phyloP scores from a whole-genome alignment of 352 stramenopile species.

The Phytophthora crassamura region DNA sequence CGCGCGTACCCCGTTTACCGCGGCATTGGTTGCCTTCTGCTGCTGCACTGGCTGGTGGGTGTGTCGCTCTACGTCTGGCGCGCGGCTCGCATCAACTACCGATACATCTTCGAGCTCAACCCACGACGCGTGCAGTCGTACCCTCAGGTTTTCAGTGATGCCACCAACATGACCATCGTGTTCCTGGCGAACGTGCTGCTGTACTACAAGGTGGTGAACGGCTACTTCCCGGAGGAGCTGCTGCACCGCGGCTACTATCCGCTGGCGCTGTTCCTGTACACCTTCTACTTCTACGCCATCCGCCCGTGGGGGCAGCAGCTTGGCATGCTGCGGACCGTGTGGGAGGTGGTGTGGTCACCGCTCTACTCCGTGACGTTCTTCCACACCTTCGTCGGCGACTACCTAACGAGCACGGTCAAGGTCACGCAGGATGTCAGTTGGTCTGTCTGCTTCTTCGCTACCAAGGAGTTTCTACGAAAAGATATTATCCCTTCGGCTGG shows the following conservation, averaged over 20 bases:
- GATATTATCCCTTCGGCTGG: conserved; percentile 43
- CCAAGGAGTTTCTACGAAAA: conserved; percentile 92
- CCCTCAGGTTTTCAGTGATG: conserved; percentile 95
- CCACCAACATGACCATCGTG: conserved; percentile 96
- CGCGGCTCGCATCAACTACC: conserved; percentile 92
- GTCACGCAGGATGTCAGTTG: conserved; percentile 91
- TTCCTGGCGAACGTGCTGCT: conserved; percentile 95
- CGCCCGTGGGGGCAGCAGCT: conserved; percentile 84
- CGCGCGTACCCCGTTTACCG: conserved; percentile 95
- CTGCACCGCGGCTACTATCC: conserved; percentile 92
- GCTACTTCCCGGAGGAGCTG: conserved; percentile 83
- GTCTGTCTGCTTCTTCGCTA: conserved; percentile 96
- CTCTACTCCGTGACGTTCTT: conserved; percentile 95
- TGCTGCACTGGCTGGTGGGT: conserved; percentile 97
- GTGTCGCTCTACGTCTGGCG: conserved; percentile 93
- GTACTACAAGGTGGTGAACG: conserved; percentile 97
- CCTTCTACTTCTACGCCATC: conserved; percentile 93
- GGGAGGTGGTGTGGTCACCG: conserved; percentile 91
- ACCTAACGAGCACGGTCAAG: conserved; percentile 87
- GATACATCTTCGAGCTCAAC: conserved; percentile 96
- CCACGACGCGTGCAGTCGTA: conserved; percentile 83
- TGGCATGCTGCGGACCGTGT: conserved; percentile 88
- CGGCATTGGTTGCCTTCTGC: conserved; percentile 93
- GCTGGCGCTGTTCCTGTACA: conserved; percentile 92
- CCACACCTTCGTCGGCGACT: conserved; percentile 91